Conservation (phyloP, 805 yeast species). For the Yarrowia keelungensis region DNA sequence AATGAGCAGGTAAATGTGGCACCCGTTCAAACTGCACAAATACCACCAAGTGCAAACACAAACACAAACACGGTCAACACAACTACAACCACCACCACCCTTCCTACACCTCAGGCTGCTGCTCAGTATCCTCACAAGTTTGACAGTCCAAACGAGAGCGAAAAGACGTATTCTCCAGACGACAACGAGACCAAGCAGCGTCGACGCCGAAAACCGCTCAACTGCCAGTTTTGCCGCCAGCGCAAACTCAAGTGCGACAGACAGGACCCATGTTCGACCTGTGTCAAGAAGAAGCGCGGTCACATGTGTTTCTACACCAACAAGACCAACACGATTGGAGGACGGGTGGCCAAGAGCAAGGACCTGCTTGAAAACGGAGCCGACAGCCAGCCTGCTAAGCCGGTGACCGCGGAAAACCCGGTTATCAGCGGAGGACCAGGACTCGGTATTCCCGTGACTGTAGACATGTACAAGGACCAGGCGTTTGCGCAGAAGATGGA, state of each 20-base stretch:
- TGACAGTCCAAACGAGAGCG: background rate
- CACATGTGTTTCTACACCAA: constrained; percentile 41
- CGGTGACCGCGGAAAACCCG: background rate
- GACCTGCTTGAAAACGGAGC: constrained; percentile 13
- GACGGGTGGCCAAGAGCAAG: constrained; percentile 32
- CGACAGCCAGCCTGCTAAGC: background rate
- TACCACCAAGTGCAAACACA: background rate
- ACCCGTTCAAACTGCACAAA: background rate
- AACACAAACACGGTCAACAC: background rate
- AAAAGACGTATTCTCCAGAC: background rate
- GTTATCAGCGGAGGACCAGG: constrained; percentile 3
- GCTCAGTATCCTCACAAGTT: constrained; percentile 1
- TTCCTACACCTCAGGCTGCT: background rate
- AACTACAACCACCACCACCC: background rate
- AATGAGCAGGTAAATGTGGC: too few species aligned
- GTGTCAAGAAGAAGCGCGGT: constrained; percentile 45
- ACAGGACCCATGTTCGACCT: constrained; percentile 49
- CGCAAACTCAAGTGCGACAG: constrained; percentile 50
- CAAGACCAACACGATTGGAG: constrained; percentile 28
- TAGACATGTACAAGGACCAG: constrained; percentile 14
- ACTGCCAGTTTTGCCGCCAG: constrained; percentile 49
- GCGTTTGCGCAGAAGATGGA: constrained; percentile 19
- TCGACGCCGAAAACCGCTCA: constrained; percentile 48
- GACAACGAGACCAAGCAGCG: constrained; percentile 40
- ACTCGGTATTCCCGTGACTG: constrained; percentile 6